These are phyloP conservation scores for Fusarium metavorans DNA, from an alignment of 2,329 filamentous ascomycete species.

Conservation along the genomic window DNA sequence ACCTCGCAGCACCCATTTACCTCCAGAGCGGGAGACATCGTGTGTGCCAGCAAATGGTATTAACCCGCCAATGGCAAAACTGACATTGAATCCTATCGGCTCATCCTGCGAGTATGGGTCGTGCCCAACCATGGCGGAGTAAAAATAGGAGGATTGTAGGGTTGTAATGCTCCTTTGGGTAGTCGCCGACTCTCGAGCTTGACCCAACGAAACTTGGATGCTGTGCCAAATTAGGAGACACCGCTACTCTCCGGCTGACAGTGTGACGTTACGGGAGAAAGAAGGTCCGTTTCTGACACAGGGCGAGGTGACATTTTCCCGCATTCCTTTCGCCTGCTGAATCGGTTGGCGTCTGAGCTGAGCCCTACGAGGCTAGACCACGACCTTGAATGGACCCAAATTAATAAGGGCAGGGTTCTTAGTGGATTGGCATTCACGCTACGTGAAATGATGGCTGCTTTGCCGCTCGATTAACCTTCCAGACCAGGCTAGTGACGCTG, in stretches of 20 bases:
- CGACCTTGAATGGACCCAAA: background rate
- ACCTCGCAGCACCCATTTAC: background rate
- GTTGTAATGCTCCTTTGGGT: background rate
- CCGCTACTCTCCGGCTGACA: background rate
- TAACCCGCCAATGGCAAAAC: background rate
- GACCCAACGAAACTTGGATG: background rate
- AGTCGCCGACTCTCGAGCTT: background rate
- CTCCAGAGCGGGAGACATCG: background rate
- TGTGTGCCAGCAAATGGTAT: background rate
- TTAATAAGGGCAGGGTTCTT: background rate
- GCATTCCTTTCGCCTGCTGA: background rate
- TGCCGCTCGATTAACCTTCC: background rate
- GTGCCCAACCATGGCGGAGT: background rate
- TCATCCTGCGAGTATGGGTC: background rate
- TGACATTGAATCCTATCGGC: background rate
- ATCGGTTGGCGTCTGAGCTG: background rate
- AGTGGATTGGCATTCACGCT: background rate
- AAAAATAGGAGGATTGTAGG: background rate
- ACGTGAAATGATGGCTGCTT: background rate
- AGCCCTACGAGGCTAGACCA: background rate
- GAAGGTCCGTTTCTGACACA: constrained; percentile 1
- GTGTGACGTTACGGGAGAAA: background rate
- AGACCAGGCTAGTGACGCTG: background rate
- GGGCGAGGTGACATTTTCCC: background rate
- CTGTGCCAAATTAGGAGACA: background rate